Evolutionary conservation across 2,329 filamentous ascomycete genomes (phyloP), one percentile per base, ranked within the genome.

Genomic region (Fusarium zealandicum): DNA sequence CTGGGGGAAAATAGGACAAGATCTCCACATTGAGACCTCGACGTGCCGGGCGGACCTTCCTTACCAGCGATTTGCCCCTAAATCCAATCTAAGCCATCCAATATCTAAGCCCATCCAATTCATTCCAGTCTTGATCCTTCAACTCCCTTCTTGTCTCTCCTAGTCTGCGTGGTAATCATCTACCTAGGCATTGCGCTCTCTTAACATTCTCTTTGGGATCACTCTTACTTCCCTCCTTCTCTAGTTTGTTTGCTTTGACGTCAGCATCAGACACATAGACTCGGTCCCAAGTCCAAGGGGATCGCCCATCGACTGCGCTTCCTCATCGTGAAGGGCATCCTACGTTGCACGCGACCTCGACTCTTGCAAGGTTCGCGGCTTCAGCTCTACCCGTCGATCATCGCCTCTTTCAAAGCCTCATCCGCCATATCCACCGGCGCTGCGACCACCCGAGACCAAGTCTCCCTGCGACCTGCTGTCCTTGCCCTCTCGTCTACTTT

Each of bases 51-150:
- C 58, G 48, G 58, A 55, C 61, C 58, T 59, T 51, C 22, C 25
- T 59, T 40, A 20, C 36, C 36, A 35, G 32, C 32, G n/a, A 36
- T 57, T 47, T 50, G 51, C 58, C 37, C 35, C 45, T 59, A 60
- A 65, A 53, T 59, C 51, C 54, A 67, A 62, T 38, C 52, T 59
- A 63, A 63, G 39, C 45, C 59, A 60, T 57, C 59, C 59, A 57
- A 51, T 50, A 57, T 40, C 58, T 40, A 58, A 53, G 45, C 35
- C 42, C 30, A 59, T 40, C 44, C 51, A 40, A 40, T 46, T 49
- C 61, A 61, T 67, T 64, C 62, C 59, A 55, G 52, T 51, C 42
- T 36, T 41, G 22, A 42, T 18, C 31, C 40, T 28, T 47, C 42
- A 48, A 53, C 58, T 56, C 57, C 54, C 43, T 57, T 53, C 27